Percentiles rank a stretch among this genome's conserved stretches.
These are phyloP conservation scores for Dryadomyces quercus-mongolicae DNA, from an alignment of 2,329 filamentous ascomycete species.

Conservation along the genomic window DNA sequence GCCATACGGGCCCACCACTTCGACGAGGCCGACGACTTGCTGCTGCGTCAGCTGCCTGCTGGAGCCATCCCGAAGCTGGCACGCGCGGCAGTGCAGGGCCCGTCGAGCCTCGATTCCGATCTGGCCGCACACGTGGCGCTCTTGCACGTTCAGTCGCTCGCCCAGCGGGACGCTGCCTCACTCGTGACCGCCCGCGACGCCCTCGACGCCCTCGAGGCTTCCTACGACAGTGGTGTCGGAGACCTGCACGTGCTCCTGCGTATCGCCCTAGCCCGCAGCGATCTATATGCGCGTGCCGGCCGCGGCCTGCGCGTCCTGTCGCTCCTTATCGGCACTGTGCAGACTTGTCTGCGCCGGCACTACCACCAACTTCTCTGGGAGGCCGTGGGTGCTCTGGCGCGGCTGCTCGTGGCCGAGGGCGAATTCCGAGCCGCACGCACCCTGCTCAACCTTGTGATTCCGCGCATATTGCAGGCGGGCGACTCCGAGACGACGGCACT, in stretches of 20 bases:
- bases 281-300: conserved; percentile 55
- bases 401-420: conserved; percentile 54
- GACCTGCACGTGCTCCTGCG: conserved; percentile 47
- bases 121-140: conserved; percentile 37
- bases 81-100: conserved; percentile 4
- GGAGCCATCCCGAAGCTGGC: conserved; percentile 4
- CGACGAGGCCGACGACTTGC: conserved; percentile 10
- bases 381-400: conserved; percentile 53
- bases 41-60: conserved; percentile 7
- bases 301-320: conserved; percentile 66
- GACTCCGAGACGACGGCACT: conserved; percentile 49
- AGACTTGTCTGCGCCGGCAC: conserved; percentile 57
- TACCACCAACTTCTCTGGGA: conserved; percentile 62
- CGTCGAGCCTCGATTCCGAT: conserved; percentile 38
- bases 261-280: conserved; percentile 60
- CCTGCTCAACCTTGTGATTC: conserved; percentile 57
- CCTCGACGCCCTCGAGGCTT: conserved; percentile 9
- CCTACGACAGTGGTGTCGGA: conserved; percentile 12
- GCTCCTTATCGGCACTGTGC: conserved; percentile 61
- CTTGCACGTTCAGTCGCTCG: conserved; percentile 39
- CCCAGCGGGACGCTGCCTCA: conserved; percentile 20
- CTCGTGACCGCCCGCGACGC: conserved; percentile 27
- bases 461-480: conserved; percentile 63
- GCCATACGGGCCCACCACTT: conserved; percentile 8
- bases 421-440: conserved; percentile 58